These are phyloP conservation scores for Filobasidium floriforme DNA, from an alignment of 768 basidiomycete species.

Conservation along the genomic window DNA sequence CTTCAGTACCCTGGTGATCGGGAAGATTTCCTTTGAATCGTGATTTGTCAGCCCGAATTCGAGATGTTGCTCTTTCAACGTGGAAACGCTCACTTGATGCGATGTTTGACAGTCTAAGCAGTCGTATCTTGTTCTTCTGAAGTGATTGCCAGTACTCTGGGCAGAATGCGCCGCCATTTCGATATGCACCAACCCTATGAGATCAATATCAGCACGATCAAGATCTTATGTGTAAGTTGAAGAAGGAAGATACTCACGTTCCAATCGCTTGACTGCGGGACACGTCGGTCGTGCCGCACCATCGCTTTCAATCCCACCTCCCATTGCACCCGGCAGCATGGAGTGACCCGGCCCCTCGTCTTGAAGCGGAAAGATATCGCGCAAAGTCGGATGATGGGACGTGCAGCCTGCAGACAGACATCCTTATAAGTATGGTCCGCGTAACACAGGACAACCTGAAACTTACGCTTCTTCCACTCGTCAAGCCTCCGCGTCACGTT, in stretches of 20 bases:
- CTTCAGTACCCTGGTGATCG: slow-evolving; percentile 18
- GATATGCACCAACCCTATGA: slow-evolving; percentile 40
- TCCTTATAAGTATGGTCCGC: too few relatives aligned
- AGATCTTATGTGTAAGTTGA: slow-evolving; percentile 7
- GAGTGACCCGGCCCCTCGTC: not conserved
- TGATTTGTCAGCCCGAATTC: not conserved
- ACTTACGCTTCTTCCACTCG: slow-evolving; percentile 41
- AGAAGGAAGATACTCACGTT: slow-evolving; percentile 12
- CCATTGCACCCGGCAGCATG: slow-evolving; percentile 20
- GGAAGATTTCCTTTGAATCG: slow-evolving; percentile 35
- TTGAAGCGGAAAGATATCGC: slow-evolving; percentile 40
- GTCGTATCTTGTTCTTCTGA: slow-evolving; percentile 22
- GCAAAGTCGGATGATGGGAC: slow-evolving; percentile 37
- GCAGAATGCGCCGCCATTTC: slow-evolving; percentile 35
- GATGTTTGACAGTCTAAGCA: slow-evolving; percentile 37
- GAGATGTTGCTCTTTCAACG: not conserved
- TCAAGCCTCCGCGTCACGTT: slow-evolving; percentile 41
- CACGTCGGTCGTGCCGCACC: not conserved
- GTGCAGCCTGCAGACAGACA: slow-evolving; percentile 30
- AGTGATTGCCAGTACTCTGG: slow-evolving; percentile 11
- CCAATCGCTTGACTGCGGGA: slow-evolving; percentile 14
- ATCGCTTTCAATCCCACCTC: not conserved
- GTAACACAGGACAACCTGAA: not conserved
- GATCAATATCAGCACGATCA: slow-evolving; percentile 17
- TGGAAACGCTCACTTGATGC: slow-evolving; percentile 23